phyloP scores from a whole-genome alignment of 1,284 basidiomycete genomes.

The Leccinum fallax region DNA sequence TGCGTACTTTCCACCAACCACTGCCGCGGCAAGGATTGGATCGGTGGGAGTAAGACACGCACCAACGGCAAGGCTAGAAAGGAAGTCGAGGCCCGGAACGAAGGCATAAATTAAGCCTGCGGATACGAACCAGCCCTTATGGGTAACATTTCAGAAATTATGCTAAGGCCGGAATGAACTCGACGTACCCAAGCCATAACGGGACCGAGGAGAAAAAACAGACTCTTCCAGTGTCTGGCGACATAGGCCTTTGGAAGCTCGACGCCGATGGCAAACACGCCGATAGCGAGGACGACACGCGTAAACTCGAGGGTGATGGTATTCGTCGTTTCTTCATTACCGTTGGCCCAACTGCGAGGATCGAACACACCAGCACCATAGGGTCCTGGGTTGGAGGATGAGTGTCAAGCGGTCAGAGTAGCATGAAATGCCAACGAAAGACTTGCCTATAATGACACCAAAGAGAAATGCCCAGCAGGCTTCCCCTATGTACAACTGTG shows the following conservation, averaged over 20 bases:
- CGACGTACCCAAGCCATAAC: constrained; percentile 84
- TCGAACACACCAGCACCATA: constrained; percentile 87
- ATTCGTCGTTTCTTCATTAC: constrained; percentile 56
- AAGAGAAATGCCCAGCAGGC: constrained; percentile 95
- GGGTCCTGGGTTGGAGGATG: constrained; percentile 56
- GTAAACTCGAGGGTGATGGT: constrained; percentile 89
- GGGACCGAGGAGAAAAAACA: constrained; percentile 86
- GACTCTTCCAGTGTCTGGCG: constrained; percentile 85
- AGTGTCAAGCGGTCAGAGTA: constrained; percentile 1
- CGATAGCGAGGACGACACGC: constrained; percentile 94
- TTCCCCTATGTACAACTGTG: constrained; percentile 90
- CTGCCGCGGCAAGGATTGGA: constrained; percentile 86
- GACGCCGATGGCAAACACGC: constrained; percentile 98
- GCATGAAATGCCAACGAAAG: not conserved
- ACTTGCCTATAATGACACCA: constrained; percentile 85
- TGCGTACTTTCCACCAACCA: constrained; percentile 97
- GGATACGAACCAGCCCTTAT: constrained; percentile 88
- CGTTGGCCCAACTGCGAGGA: constrained; percentile 80
- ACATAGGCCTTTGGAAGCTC: constrained; percentile 95
- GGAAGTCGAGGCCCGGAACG: constrained; percentile 84
- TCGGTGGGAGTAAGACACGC: constrained; percentile 97
- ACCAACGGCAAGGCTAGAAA: constrained; percentile 86
- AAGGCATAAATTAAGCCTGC: constrained; percentile 88
- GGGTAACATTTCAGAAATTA: constrained; percentile 4
- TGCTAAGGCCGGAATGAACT: constrained; percentile 12